A percentile compares a stretch with the other conserved stretches of the same genome.
Evolutionary conservation across 1,284 basidiomycete species (phyloP).

Genomic region (Irpex lacteus): DNA sequence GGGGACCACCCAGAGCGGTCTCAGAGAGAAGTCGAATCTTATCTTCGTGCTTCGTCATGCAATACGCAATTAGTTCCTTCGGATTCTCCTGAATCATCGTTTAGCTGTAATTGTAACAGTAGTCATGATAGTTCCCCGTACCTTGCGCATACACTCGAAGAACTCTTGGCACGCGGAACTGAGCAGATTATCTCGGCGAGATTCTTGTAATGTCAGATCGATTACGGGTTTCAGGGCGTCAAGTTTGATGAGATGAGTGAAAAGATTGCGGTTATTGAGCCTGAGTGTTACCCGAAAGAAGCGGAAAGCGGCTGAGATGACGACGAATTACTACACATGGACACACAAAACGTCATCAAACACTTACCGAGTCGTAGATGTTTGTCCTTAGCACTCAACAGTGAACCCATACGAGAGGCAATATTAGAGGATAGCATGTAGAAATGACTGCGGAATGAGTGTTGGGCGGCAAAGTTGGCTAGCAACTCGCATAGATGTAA

Average conservation of each 20-base stretch:
- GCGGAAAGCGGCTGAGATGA: slow-evolving; percentile 74
- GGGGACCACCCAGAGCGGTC: slow-evolving; percentile 57
- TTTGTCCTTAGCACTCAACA: slow-evolving; percentile 85
- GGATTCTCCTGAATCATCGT: slow-evolving; percentile 69
- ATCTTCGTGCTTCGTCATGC: slow-evolving; percentile 77
- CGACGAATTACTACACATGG: slow-evolving; percentile 8
- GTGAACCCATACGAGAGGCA: slow-evolving; percentile 68
- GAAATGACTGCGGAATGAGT: slow-evolving; percentile 89
- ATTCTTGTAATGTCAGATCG: slow-evolving; percentile 80
- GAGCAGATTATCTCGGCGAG: slow-evolving; percentile 86
- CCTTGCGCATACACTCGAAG: slow-evolving; percentile 87
- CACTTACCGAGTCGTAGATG: slow-evolving; percentile 83
- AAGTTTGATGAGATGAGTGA: slow-evolving; percentile 82
- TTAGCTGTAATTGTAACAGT: too few relatives aligned
- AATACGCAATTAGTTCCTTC: slow-evolving; percentile 80
- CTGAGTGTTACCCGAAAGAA: slow-evolving; percentile 88
- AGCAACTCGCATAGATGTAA: slow-evolving; percentile 88
- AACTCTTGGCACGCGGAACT: slow-evolving; percentile 95
- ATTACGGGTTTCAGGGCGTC: slow-evolving; percentile 84
- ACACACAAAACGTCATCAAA: neutral
- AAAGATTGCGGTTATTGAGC: slow-evolving; percentile 85
- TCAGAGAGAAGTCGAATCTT: slow-evolving; percentile 66
- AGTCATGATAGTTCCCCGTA: slow-evolving; percentile 33
- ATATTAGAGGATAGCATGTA: slow-evolving; percentile 83
- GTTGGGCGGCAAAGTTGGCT: slow-evolving; percentile 85